Conservation (phyloP, 1,139 yeast genomes). For the Kluyveromyces sp. region DNA sequence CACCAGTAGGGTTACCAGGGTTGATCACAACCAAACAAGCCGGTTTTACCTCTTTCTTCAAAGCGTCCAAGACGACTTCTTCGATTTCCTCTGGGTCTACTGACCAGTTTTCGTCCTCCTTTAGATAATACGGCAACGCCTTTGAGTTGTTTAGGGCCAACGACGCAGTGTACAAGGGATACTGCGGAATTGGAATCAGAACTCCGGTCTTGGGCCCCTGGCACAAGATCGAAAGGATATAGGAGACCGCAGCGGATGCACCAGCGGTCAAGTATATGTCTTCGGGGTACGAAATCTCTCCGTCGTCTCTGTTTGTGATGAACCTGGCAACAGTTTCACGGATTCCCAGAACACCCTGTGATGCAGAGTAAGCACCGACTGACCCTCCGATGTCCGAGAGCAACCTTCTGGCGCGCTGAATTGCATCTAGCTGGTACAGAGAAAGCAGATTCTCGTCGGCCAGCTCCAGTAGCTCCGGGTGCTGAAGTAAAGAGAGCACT, state of each 20-base stretch:
- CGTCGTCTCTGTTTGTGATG: constrained; percentile 64
- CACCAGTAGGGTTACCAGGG: constrained; percentile 98
- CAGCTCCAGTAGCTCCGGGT: constrained; percentile 54
- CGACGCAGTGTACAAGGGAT: constrained; percentile 92
- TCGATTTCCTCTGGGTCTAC: constrained; percentile 66
- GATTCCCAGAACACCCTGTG: constrained; percentile 73
- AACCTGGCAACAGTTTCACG: constrained; percentile 76
- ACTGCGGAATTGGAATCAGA: constrained; percentile 93
- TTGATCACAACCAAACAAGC: constrained; percentile 86
- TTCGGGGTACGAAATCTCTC: constrained; percentile 55
- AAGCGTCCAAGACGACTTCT: constrained; percentile 45
- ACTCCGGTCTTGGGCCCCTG: constrained; percentile 68
- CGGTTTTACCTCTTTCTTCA: constrained; percentile 51
- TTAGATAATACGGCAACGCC: constrained; percentile 80
- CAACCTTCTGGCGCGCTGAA: constrained; percentile 58
- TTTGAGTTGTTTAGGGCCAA: constrained; percentile 74
- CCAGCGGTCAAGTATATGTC: constrained; percentile 84
- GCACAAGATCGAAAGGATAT: constrained; percentile 64
- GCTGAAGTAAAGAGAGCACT: constrained; percentile 76
- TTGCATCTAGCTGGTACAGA: constrained; percentile 62
- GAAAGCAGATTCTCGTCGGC: constrained; percentile 21
- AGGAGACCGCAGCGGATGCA: constrained; percentile 85
- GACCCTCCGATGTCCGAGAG: constrained; percentile 60
- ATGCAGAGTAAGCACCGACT: constrained; percentile 89
- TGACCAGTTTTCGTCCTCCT: constrained; percentile 79